A percentile compares a stretch with the other conserved stretches of the same genome.
These are phyloP conservation scores for Blastobotrys aristatus DNA, from an alignment of 1,139 yeast species.

Conservation along the genomic window DNA sequence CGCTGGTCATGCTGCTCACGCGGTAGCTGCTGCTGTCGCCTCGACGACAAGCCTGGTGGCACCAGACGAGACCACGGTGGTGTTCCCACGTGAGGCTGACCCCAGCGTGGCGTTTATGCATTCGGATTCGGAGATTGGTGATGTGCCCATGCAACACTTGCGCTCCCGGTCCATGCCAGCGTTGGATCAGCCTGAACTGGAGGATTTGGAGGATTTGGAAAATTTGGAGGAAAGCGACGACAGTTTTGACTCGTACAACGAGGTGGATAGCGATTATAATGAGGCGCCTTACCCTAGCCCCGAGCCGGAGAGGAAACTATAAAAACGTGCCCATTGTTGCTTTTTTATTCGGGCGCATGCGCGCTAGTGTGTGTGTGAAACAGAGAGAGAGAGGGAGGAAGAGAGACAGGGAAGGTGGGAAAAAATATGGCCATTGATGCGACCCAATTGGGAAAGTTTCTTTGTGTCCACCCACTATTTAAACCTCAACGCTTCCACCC, in stretches of 20 bases:
- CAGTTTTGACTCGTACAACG: neutral
- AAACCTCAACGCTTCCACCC: no score
- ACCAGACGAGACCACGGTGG: neutral
- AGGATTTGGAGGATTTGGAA: neutral
- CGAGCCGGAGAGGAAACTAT: neutral
- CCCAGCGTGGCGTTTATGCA: constrained; percentile 12
- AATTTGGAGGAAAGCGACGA: neutral
- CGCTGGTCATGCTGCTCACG: no score
- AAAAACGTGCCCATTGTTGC: no score
- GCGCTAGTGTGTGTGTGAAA: no score
- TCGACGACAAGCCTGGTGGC: neutral
- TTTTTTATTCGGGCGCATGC: no score
- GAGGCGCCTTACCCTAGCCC: constrained; percentile 1
- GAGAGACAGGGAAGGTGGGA: no score
- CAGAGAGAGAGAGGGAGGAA: no score
- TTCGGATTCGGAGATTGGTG: constrained; percentile 10
- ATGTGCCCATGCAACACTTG: neutral
- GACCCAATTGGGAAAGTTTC: neutral
- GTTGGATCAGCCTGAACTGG: constrained; percentile 1
- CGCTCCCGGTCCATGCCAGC: constrained; percentile 8
- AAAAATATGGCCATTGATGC: no score
- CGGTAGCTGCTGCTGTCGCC: no score
- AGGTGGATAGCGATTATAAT: neutral
- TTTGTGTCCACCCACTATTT: no score
- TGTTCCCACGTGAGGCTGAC: constrained; percentile 4